Conservation (phyloP, 164 flowering plant species). For the Aristolochia fimbriata region DNA sequence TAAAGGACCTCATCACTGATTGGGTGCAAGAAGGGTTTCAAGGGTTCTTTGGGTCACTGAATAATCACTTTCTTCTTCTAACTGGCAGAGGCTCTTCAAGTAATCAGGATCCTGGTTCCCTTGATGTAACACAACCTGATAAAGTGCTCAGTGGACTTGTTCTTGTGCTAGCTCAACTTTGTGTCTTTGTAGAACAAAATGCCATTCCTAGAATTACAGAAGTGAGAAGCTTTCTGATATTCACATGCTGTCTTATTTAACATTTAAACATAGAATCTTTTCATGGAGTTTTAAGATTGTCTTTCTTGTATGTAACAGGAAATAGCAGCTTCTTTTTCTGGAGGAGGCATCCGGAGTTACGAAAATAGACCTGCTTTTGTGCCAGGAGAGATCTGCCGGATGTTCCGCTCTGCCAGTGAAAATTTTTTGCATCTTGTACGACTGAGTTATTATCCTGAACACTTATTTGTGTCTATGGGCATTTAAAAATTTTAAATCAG, state of each 20-base stretch:
- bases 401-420: constrained; percentile 73
- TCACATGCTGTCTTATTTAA: not conserved
- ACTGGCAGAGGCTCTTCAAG: constrained; percentile 42
- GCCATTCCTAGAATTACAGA: constrained; percentile 94
- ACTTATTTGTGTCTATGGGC: not conserved
- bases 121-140: constrained; percentile 47
- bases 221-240: constrained; percentile 32
- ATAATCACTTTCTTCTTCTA: constrained; percentile 50
- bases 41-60: constrained; percentile 65
- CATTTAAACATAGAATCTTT: no score
- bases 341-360: constrained; percentile 63
- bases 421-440: constrained; percentile 78
- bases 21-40: constrained; percentile 99
- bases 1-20: constrained; percentile 52
- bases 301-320: constrained; percentile 36
- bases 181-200: constrained; percentile 79
- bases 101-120: constrained; percentile 29
- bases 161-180: constrained; percentile 81
- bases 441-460: not conserved
- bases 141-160: constrained; percentile 67
- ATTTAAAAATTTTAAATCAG: not conserved
- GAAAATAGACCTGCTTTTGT: constrained; percentile 89
- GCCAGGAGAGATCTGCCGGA: constrained; percentile 89
- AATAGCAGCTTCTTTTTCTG: constrained; percentile 82
- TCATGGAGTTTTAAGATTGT: not conserved